These are phyloP conservation scores for Trichoderma pleuroti DNA, from an alignment of 2,329 filamentous ascomycete genomes.

Conservation along the genomic window DNA sequence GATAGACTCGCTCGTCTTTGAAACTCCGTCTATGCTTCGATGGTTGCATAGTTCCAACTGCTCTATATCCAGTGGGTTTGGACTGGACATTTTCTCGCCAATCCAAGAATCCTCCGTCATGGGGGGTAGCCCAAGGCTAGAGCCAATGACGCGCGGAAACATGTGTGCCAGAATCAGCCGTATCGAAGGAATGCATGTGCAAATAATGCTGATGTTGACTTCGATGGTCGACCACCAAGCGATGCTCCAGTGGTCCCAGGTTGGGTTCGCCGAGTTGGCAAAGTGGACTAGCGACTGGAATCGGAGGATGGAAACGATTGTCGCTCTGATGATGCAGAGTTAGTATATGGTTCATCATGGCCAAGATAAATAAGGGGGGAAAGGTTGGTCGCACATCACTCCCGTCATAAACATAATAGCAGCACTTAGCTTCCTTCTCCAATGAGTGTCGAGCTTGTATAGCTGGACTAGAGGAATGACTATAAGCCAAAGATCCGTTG, in stretches of 20 bases:
- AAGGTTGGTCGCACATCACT: conserved; percentile 31
- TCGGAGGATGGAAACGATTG: conserved; percentile 31
- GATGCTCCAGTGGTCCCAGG: conserved; percentile 31
- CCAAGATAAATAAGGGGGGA: no score
- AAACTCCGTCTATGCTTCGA: background rate
- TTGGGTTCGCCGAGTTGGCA: conserved; percentile 29
- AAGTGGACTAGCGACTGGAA: conserved; percentile 29
- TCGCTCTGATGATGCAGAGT: conserved; percentile 25
- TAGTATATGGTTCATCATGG: background rate
- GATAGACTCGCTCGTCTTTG: conserved; percentile 5
- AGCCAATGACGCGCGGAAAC: conserved; percentile 21
- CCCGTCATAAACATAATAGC: conserved; percentile 44
- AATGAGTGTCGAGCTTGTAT: conserved; percentile 33
- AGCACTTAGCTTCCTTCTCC: conserved; percentile 42
- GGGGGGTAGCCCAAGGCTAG: background rate
- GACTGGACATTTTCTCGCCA: background rate
- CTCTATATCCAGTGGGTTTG: conserved; percentile 3
- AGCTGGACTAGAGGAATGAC: conserved; percentile 41
- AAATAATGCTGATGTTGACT: conserved; percentile 36
- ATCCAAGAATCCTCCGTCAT: background rate
- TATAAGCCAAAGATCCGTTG: conserved; percentile 43
- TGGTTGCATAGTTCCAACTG: conserved; percentile 5
- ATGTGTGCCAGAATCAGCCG: conserved; percentile 30
- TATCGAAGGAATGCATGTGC: conserved; percentile 34
- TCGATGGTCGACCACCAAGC: conserved; percentile 36